Conservation (phyloP, 2,329 filamentous ascomycete genomes). For the Chrysoporthe cubensis region DNA sequence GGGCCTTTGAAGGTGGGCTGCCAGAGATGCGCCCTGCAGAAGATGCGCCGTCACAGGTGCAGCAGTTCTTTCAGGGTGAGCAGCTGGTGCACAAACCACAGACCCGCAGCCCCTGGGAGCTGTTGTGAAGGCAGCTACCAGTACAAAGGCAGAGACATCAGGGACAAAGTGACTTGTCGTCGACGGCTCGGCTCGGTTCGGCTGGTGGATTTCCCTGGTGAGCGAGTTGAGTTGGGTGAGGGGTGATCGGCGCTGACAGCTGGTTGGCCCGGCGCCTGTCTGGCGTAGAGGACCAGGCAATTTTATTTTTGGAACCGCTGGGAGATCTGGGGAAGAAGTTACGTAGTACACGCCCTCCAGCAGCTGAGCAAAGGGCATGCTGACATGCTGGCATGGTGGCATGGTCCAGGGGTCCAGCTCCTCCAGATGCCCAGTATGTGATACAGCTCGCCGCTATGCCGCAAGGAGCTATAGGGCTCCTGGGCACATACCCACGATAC, state of each 20-base stretch:
- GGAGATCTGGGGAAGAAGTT: slow-evolving; percentile 11
- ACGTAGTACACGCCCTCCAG: background rate
- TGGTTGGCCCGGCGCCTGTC: background rate
- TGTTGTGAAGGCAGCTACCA: background rate
- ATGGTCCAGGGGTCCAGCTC: slow-evolving; percentile 5
- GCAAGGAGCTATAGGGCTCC: background rate
- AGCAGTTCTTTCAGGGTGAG: background rate
- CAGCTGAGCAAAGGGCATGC: background rate
- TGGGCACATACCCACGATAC: no score
- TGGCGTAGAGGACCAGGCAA: background rate
- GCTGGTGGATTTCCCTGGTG: background rate
- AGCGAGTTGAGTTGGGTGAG: background rate
- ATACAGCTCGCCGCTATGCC: background rate
- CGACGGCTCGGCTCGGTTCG: background rate
- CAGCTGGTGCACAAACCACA: background rate
- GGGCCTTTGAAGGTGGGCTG: background rate
- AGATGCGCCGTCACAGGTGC: background rate
- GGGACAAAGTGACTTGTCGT: background rate
- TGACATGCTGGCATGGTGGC: background rate
- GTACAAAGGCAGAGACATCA: background rate
- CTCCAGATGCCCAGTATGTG: background rate
- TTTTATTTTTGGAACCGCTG: slow-evolving; percentile 12
- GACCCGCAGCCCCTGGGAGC: background rate
- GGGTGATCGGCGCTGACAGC: slow-evolving; percentile 13
- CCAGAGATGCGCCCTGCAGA: background rate